Percentiles rank a stretch among this genome's conserved stretches.
phyloP scores from a whole-genome alignment of 305 asterid species.

The Rubia tinctorum region DNA sequence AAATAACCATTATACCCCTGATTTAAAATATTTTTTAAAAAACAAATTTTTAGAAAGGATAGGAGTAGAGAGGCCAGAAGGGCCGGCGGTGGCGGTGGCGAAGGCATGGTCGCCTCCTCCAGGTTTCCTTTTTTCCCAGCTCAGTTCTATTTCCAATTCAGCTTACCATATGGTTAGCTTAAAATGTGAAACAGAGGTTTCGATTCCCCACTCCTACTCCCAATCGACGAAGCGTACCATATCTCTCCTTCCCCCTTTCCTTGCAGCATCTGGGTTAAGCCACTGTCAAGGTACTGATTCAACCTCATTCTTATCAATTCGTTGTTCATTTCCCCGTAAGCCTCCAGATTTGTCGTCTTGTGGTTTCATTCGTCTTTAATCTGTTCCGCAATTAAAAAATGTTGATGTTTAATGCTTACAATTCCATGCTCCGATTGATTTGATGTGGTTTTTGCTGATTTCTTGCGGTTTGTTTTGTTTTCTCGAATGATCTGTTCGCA shows the following conservation, averaged over 20 bases:
- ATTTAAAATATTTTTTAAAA: too few relatives aligned
- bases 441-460: background rate
- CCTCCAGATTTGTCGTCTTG: background rate
- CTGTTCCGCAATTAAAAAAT: background rate
- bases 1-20: too few relatives aligned
- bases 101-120: too few relatives aligned
- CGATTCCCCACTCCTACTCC: background rate
- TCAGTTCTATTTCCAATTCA: too few relatives aligned
- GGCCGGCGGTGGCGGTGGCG: too few relatives aligned
- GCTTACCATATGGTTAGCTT: too few relatives aligned
- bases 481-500: constrained; percentile 2
- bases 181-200: background rate
- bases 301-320: background rate
- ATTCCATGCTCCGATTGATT: constrained; percentile 6
- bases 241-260: constrained; percentile 2
- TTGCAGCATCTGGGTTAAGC: constrained; percentile 16
- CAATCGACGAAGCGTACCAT: background rate
- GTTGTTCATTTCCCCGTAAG: constrained; percentile 4
- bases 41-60: too few relatives aligned
- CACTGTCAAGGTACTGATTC: constrained; percentile 15
- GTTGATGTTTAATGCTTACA: background rate
- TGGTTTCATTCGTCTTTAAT: background rate
- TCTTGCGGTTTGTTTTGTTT: background rate
- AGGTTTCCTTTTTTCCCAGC: too few relatives aligned
- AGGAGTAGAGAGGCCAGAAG: too few relatives aligned